Percentiles rank a stretch among this genome's conserved stretches.
phyloP scores from a whole-genome alignment of 2,329 filamentous ascomycete genomes.

The Thermochaetoides dissita region DNA sequence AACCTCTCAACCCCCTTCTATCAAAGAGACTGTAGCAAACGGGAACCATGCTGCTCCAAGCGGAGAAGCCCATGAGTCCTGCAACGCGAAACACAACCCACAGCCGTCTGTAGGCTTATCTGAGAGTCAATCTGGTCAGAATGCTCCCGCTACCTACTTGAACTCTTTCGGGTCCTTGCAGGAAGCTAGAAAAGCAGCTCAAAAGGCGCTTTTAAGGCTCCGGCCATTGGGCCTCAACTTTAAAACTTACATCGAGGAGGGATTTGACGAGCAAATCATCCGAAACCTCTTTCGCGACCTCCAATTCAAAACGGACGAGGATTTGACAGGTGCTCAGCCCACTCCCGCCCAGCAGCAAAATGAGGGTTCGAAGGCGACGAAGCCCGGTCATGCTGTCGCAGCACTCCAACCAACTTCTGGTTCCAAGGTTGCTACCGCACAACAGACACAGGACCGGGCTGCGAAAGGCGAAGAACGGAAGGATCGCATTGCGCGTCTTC shows the following conservation, averaged over 20 bases:
- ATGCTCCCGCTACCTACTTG: too few species aligned
- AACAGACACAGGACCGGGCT: constrained; percentile 6
- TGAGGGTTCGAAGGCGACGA: too few species aligned
- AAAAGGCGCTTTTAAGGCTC: constrained; percentile 52
- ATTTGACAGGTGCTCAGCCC: not conserved
- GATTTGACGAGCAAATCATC: constrained; percentile 51
- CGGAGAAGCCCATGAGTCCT: too few species aligned
- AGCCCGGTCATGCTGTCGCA: too few species aligned
- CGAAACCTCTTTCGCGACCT: constrained; percentile 54
- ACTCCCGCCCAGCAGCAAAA: not conserved
- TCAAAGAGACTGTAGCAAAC: not conserved
- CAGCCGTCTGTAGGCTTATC: too few species aligned
- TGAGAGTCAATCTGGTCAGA: too few species aligned
- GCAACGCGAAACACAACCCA: too few species aligned
- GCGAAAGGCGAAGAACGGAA: constrained; percentile 49
- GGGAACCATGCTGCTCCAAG: too few species aligned
- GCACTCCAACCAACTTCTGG: too few species aligned
- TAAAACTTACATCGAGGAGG: constrained; percentile 58
- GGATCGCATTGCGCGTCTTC: constrained; percentile 60
- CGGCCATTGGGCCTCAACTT: constrained; percentile 57
- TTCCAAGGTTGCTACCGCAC: too few species aligned
- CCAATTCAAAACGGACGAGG: constrained; percentile 34
- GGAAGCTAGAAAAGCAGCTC: constrained; percentile 43
- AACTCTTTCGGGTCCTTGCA: constrained; percentile 19
- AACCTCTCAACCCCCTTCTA: not conserved